Base-by-base conservation (phyloP, 129 eudicot species). In the Chrysanthemum seticuspe region DNA sequence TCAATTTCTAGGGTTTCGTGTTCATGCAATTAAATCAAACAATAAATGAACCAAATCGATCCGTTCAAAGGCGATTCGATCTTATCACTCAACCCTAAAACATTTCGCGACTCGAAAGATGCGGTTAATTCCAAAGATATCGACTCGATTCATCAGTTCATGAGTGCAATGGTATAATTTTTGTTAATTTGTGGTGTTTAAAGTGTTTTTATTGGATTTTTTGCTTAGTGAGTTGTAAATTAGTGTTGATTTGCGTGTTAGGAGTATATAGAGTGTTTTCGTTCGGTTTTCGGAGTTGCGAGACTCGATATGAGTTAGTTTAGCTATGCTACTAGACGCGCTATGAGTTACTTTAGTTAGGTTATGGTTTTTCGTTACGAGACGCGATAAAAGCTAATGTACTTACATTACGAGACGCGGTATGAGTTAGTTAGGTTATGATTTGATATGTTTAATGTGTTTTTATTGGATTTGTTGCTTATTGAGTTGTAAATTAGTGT, bases 111-210 rank as follows among this genome's bases (percentile, higher is more conserved):
- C 70, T 44, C 77, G 4, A 55, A 64, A 54, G 52, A 45, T 13
- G 70, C 52, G 23, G n/a, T 45, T 60, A 67, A 76, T 66, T 67
- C 52, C n/a, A 76, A 76, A 10, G 68, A 57, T n/a, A 66, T 67
- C 34, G 79, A 76, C 23, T 67, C 67, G 10, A 56, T 67, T 76
- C 74, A 76, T 31, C 74, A 76, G 68, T 31, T 63, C 31, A 76
- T 76, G 79, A 45, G 2, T 56, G 12, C 74, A 45, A 67, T 67
- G 79, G 79, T 76, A 48, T 13, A n/a, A 2, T 25, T 76, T 66
- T 56, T 27, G n/a, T 5, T 47, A 0, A 56, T 75, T 31, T 50
- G 45, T 21, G 56, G 16, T 23, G 25, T 23, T 23, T 23, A 23
- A 23, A 23, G 25, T 40, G 45, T 6, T 40, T 40, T 40, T 8